A percentile compares a stretch with the other conserved stretches of the same genome.
Conservation (phyloP, 768 basidiomycete genomes). For the Termitomyces sp. region DNA sequence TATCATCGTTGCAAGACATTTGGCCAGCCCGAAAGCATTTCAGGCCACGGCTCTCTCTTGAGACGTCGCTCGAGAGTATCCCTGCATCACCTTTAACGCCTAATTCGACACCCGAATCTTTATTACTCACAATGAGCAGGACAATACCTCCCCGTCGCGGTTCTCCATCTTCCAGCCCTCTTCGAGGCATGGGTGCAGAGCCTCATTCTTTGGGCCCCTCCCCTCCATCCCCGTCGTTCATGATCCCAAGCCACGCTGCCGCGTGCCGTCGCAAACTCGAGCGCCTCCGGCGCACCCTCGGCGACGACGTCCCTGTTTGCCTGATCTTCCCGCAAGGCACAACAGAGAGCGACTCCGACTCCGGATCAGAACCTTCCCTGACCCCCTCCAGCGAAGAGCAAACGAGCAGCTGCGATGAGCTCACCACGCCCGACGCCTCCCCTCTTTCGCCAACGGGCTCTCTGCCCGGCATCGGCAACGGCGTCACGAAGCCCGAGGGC, state of each 20-base stretch:
- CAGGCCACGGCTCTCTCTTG: conserved; percentile 17
- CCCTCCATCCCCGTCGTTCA: conserved; percentile 30
- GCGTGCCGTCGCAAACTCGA: conserved; percentile 59
- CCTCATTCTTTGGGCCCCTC: conserved; percentile 19
- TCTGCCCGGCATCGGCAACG: neutral
- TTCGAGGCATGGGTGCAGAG: neutral
- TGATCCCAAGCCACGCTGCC: conserved; percentile 38
- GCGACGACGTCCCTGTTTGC: conserved; percentile 55
- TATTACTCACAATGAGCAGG: neutral
- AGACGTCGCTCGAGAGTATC: conserved; percentile 23
- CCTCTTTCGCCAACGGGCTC: neutral
- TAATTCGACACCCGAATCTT: conserved; percentile 7
- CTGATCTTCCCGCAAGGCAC: conserved; percentile 46
- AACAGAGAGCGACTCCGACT: neutral
- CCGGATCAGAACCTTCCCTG: conserved; percentile 1
- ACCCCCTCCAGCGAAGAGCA: neutral
- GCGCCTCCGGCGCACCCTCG: conserved; percentile 54
- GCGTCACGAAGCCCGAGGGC: neutral
- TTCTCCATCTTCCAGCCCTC: neutral
- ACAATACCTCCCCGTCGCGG: conserved; percentile 15
- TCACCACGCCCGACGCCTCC: neutral
- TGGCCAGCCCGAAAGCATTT: conserved; percentile 9
- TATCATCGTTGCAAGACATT: conserved; percentile 12
- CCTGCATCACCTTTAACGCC: conserved; percentile 22
- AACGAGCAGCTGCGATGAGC: conserved; percentile 2